Percentiles rank a stretch among this genome's conserved stretches.
phyloP scores from a whole-genome alignment of 2,329 filamentous ascomycete genomes.

The Ampelomyces quisqualis region DNA sequence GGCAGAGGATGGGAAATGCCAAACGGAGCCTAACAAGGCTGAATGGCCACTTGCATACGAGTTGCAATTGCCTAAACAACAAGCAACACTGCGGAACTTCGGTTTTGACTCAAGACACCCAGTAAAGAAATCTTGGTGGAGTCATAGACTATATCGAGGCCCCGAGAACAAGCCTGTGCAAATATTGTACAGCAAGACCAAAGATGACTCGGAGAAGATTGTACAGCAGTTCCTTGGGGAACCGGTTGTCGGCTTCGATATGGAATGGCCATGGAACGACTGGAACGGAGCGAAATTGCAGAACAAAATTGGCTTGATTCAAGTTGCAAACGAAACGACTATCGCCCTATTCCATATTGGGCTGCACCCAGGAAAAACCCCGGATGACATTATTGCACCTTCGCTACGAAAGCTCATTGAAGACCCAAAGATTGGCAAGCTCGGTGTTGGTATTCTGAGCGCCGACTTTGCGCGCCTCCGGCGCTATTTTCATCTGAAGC shows the following conservation, averaged over 20 bases:
- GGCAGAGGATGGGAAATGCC: neutral
- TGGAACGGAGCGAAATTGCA: conserved; percentile 55
- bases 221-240: conserved; percentile 67
- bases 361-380: conserved; percentile 47
- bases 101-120: conserved; percentile 7
- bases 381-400: conserved; percentile 65
- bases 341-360: conserved; percentile 83
- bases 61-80: conserved; percentile 14
- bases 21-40: neutral
- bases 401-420: conserved; percentile 72
- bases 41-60: conserved; percentile 25
- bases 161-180: conserved; percentile 57
- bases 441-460: conserved; percentile 69
- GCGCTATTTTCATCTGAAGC: conserved; percentile 64
- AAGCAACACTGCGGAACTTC: conserved; percentile 7
- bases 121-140: conserved; percentile 57
- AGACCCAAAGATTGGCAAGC: conserved; percentile 67
- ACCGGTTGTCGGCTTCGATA: conserved; percentile 78
- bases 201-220: conserved; percentile 66
- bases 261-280: conserved; percentile 72
- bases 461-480: conserved; percentile 65
- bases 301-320: conserved; percentile 76
- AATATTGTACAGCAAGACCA: conserved; percentile 76
- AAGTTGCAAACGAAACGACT: conserved; percentile 73
- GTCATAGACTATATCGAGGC: conserved; percentile 65